Conservation (phyloP, 352 stramenopile species). For the Globisporangium viniferum region DNA sequence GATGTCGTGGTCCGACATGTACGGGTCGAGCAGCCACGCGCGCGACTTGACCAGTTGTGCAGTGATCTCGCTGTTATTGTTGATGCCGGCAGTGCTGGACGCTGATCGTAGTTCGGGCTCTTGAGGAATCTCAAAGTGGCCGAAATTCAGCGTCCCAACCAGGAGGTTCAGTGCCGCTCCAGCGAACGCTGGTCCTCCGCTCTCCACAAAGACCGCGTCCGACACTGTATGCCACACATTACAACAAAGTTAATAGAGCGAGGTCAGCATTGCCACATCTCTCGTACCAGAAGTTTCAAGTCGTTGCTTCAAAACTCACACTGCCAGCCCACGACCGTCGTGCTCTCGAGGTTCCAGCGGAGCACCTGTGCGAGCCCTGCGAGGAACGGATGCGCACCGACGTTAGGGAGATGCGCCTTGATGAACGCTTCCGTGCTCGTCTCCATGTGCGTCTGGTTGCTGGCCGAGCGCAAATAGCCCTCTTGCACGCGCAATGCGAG, state of each 20-base stretch:
- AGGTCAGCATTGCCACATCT: neutral
- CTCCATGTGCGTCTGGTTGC: conserved; percentile 36
- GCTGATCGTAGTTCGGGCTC: conserved; percentile 5
- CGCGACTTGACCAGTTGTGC: conserved; percentile 28
- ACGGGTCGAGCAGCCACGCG: conserved; percentile 67
- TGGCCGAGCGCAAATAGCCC: conserved; percentile 36
- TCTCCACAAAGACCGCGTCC: conserved; percentile 72
- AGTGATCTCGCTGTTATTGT: conserved; percentile 2
- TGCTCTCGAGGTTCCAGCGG: conserved; percentile 60
- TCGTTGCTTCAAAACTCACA: conserved; percentile 26
- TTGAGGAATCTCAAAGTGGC: conserved; percentile 26
- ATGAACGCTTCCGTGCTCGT: conserved; percentile 45
- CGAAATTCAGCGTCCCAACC: conserved; percentile 57
- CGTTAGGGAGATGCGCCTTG: conserved; percentile 35
- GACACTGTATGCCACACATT: conserved; percentile 35
- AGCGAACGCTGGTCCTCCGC: conserved; percentile 49
- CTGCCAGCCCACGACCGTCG: conserved; percentile 65
- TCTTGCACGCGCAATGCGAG: conserved; percentile 40
- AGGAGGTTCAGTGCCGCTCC: conserved; percentile 49
- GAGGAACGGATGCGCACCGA: conserved; percentile 71
- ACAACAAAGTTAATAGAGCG: neutral
- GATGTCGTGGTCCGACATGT: conserved; percentile 70
- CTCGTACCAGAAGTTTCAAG: neutral
- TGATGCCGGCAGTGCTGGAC: neutral
- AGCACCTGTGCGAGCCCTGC: conserved; percentile 51